phyloP scores from a whole-genome alignment of 2,329 filamentous ascomycete species.

The Claviceps africana region DNA sequence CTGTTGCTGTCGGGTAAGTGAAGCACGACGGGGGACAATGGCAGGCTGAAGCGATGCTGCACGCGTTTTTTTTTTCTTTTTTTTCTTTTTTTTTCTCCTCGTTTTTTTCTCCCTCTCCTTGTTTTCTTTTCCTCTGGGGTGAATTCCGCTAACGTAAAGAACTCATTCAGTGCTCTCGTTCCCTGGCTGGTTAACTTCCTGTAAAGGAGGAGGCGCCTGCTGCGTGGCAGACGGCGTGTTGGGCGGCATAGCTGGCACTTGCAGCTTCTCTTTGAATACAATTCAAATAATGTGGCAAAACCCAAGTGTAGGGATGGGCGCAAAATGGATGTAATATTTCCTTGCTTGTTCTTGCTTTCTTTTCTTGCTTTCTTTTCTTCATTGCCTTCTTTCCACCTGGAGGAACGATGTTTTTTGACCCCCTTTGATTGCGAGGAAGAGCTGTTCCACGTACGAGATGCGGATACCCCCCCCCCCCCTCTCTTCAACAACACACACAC shows the following conservation, averaged over 20 bases:
- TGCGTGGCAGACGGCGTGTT: background rate
- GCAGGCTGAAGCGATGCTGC: no score
- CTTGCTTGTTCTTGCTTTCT: no score
- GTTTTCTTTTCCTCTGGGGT: no score
- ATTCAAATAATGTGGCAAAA: background rate
- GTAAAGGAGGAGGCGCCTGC: conserved; percentile 14
- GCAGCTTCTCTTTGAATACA: conserved; percentile 1
- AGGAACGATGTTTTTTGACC: background rate
- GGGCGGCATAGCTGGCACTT: background rate
- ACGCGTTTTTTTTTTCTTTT: no score
- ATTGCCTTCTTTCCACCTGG: background rate
- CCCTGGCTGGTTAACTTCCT: conserved; percentile 39
- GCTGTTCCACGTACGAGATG: conserved; percentile 1
- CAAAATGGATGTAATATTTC: background rate
- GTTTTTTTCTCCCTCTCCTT: no score
- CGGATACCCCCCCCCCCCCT: conserved; percentile 4
- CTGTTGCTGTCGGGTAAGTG: conserved; percentile 80
- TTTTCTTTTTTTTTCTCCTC: background rate
- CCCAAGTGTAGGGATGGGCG: background rate
- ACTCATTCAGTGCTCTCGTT: conserved; percentile 26
- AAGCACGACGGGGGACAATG: no score
- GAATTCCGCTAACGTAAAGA: background rate
- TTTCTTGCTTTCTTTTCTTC: background rate
- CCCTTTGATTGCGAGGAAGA: background rate
- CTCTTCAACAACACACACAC: background rate